Evolutionary conservation across 495 filamentous ascomycete genomes (phyloP), one percentile per base, ranked within the genome.

Genomic region (Ascodesmis nigricans): DNA sequence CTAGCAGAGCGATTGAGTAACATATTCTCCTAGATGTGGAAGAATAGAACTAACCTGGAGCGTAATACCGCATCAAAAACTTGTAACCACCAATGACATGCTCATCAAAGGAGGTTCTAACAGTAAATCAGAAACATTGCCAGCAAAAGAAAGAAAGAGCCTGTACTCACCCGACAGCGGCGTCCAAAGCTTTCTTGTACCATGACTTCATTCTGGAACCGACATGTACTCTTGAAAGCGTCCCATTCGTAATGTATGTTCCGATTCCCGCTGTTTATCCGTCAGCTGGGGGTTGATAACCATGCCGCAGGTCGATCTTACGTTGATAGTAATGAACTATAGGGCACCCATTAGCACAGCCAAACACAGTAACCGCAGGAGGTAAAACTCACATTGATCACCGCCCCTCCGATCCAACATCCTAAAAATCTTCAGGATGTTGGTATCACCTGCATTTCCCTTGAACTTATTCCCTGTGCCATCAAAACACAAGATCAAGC

Each of bases 391-490:
- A 66, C 61, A 67, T 26, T 68, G 63, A 27, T 66, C 55, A 3
- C 47, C 54, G 0, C 58, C 58, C 2, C 55, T 61, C 3, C 65
- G 47, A 35, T 71, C 66, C 3, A 75, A 50, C 61, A 73, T 71
- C 7, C 66, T 54, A 33, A 73, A 91, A 17, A 91, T 81, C 53
- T 91, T 91, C 28, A 91, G 57, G 38, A 91, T 82, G 52, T 87
- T 90, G 49, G 77, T 87, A 48, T 90, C 78, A 5, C 69, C 69
- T 31, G 75, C 70, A 47, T 78, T 75, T 6, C 81, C 78, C 19
- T 63, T 62, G 47, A 87, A 90, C 44, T 82, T 78, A 46, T 91
- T 87, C 1, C 80, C 80, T 0, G 81, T 91, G 16, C 81, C 81
- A 50, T 91, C 81, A 38, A 91, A 91, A 46, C 80, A 90, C 3